phyloP scores from a whole-genome alignment of 2,329 filamentous ascomycete species.

The Juglanconis juglandina region DNA sequence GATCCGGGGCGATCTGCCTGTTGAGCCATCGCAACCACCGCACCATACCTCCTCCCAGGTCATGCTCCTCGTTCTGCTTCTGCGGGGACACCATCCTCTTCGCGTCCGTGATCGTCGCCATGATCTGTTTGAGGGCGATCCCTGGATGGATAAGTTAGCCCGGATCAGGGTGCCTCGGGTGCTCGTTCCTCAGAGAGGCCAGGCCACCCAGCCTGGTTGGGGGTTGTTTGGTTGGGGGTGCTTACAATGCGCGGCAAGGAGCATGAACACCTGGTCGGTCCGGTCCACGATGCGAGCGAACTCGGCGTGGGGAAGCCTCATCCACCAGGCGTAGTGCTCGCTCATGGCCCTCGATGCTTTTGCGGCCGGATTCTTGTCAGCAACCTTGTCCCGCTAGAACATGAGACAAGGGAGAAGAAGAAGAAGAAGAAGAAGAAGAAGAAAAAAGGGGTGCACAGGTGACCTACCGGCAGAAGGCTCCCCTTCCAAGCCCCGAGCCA shows the following conservation, averaged over 20 bases:
- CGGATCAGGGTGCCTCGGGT: too few relatives aligned
- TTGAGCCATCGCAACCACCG: slow-evolving; percentile 53
- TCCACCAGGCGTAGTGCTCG: slow-evolving; percentile 55
- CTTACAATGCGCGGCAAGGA: slow-evolving; percentile 49
- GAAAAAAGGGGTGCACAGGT: not conserved
- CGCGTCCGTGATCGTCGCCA: slow-evolving; percentile 43
- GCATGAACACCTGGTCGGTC: slow-evolving; percentile 40
- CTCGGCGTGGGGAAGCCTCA: slow-evolving; percentile 50
- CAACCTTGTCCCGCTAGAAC: not conserved
- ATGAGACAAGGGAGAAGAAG: not conserved
- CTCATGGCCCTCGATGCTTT: slow-evolving; percentile 49
- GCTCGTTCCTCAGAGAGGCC: not conserved
- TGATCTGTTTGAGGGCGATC: slow-evolving; percentile 53
- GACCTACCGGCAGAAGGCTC: slow-evolving; percentile 49
- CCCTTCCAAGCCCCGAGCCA: slow-evolving; percentile 43
- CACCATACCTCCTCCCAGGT: slow-evolving; percentile 41
- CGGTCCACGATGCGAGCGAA: slow-evolving; percentile 50
- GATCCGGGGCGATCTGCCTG: slow-evolving; percentile 40
- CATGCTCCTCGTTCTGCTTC: slow-evolving; percentile 24
- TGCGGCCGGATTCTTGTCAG: not conserved
- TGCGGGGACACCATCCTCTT: slow-evolving; percentile 31
- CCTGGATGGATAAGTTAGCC: not conserved
- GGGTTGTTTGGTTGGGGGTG: not conserved
- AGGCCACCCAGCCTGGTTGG: not conserved
- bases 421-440: not conserved